Evolutionary conservation across 1,284 basidiomycete genomes (phyloP).

Genomic region (Apiotrichum mycotoxinovorans): DNA sequence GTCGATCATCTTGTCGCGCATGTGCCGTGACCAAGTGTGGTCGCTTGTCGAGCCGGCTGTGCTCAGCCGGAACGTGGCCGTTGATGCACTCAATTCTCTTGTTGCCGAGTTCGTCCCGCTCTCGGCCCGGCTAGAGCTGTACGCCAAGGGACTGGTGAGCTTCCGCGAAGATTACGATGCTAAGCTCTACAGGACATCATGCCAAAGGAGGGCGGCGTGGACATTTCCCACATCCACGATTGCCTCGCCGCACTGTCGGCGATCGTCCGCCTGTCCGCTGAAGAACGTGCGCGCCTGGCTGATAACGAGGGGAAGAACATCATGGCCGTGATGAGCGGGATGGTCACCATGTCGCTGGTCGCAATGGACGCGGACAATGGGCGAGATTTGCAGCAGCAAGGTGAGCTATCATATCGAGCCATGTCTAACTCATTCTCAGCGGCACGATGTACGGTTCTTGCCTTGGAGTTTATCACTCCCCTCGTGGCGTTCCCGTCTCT

Average conservation of each 20-base stretch:
- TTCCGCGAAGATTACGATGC: not conserved
- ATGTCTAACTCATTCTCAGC: constrained; percentile 6
- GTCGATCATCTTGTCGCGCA: constrained; percentile 12
- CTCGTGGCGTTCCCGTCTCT: not conserved
- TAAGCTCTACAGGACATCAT: constrained; percentile 9
- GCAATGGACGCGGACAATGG: constrained; percentile 4
- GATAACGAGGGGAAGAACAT: not conserved
- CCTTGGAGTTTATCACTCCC: constrained; percentile 8
- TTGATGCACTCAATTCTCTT: constrained; percentile 9
- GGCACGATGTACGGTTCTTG: constrained; percentile 3
- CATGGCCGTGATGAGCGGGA: not conserved
- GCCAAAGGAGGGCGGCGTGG: constrained; percentile 7
- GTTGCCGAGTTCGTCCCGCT: constrained; percentile 13
- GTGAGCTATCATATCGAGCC: not conserved
- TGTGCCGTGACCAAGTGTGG: constrained; percentile 5
- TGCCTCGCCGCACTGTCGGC: constrained; percentile 2
- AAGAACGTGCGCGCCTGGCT: not conserved
- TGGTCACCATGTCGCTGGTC: constrained; percentile 4
- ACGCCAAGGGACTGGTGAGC: constrained; percentile 33
- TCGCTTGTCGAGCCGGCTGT: not conserved
- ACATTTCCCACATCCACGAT: constrained; percentile 7
- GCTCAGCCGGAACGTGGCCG: not conserved
- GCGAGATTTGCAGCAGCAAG: not conserved
- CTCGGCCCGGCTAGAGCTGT: constrained; percentile 23
- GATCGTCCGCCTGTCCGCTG: not conserved